Evolutionary conservation across 2,329 filamentous ascomycete species (phyloP).

Genomic region (Colletotrichum orchidophilum): DNA sequence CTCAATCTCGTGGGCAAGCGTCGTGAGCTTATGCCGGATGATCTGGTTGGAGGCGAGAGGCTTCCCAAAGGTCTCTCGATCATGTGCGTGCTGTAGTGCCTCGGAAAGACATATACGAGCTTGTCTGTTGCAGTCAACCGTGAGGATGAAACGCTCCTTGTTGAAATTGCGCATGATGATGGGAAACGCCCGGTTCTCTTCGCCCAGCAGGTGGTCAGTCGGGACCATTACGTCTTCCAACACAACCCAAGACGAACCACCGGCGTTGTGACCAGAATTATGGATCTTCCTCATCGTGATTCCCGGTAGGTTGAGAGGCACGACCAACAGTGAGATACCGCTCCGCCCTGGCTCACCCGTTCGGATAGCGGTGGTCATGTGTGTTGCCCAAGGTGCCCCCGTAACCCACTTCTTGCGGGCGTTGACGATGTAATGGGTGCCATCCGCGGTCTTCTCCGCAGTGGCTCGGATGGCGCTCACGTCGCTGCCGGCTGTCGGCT

Average conservation of each 20-base stretch:
- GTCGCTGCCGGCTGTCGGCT: constrained; percentile 65
- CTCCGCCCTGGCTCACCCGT: constrained; percentile 62
- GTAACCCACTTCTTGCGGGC: constrained; percentile 77
- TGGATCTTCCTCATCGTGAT: constrained; percentile 63
- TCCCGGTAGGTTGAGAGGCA: constrained; percentile 60
- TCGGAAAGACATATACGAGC: constrained; percentile 64
- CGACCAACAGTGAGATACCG: constrained; percentile 67
- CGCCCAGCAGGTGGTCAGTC: constrained; percentile 60
- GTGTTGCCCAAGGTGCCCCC: constrained; percentile 67
- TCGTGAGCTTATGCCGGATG: constrained; percentile 68
- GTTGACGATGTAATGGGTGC: constrained; percentile 68
- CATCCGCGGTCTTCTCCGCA: constrained; percentile 55
- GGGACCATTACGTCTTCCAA: constrained; percentile 66
- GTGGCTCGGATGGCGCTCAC: constrained; percentile 71
- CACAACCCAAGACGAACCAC: constrained; percentile 66
- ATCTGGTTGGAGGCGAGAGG: constrained; percentile 66
- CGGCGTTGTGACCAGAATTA: constrained; percentile 74
- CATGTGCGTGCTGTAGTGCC: constrained; percentile 60
- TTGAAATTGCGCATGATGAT: constrained; percentile 71
- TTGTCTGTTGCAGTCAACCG: constrained; percentile 65
- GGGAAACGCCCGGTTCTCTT: constrained; percentile 64
- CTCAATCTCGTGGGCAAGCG: constrained; percentile 67
- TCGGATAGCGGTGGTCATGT: constrained; percentile 69
- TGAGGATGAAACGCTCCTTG: constrained; percentile 66
- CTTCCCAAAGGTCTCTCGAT: constrained; percentile 66